Evolutionary conservation across 2,329 filamentous ascomycete species (phyloP), one percentile per base, ranked within the genome.

Genomic region (Samsoniella hepiali): DNA sequence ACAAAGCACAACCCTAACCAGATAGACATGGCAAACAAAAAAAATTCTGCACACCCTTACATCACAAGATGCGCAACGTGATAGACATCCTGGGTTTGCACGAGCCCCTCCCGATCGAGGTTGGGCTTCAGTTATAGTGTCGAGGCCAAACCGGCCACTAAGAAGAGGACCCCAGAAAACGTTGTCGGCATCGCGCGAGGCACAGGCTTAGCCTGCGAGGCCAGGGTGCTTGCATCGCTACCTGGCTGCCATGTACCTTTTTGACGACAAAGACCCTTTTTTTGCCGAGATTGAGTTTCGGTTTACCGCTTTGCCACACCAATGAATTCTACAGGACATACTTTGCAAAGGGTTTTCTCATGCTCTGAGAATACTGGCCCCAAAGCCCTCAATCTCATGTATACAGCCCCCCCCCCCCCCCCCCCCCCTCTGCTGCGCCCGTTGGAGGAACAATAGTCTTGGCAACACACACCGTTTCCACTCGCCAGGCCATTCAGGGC

Each of bases 161-260:
- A 49, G 51, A 57, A 62, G 42, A 54, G 42, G 51, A 62, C 51
- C 53, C 51, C 44, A 15, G 40, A 55, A 55, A 62, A 62, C 51
- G 51, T 62, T 62, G 51, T 55, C 51, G 34, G 51, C 50, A 50
- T 56, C 27, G 44, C 42, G 50, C 22, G 51, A 32, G 42, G 51
- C 53, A 49, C 40, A 62, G 59, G 59, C 58, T 44, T 27, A 47
- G 47, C 10, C n/a, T 54, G 11, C 22, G 22, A 22, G 38, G 31
- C 27, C 27, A 27, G 17, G 57, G 22, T 11, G 15, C 22, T 13
- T 10, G 15, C 13, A 15, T 22, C n/a, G 45, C 11, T 42, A 59
- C 27, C 40, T 59, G 34, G 13, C 4, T 49, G 13, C 8, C 27
- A 50, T 51, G 44, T 59, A 42, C 11, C 34, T 50, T 50, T 47